These are phyloP conservation scores for Schizochytrium sp. DNA, from an alignment of 108 stramenopile genomes.

Conservation along the genomic window DNA sequence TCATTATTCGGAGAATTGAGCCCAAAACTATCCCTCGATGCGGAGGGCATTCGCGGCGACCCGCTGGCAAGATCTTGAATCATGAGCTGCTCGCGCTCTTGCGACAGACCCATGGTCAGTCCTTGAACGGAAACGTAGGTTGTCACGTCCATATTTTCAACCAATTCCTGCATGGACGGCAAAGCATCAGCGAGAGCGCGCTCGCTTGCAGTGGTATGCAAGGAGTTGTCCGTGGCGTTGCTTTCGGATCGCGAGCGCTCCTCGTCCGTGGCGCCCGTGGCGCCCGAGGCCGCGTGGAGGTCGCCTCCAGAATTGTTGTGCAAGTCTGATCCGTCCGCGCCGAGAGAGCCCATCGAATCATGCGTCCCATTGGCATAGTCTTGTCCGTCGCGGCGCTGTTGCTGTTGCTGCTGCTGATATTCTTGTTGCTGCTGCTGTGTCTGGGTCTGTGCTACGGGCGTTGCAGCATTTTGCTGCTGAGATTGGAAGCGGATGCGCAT, in stretches of 20 bases:
- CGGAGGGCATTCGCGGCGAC: background rate
- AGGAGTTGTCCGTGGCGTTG: background rate
- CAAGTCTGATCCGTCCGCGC: no score
- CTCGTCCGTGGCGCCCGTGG: no score
- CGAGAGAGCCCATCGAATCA: no score
- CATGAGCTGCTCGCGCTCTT: background rate
- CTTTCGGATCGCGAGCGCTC: background rate
- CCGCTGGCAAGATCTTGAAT: background rate
- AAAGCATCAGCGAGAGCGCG: background rate
- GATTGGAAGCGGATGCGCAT: background rate
- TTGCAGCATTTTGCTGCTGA: background rate
- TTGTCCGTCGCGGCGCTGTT: background rate
- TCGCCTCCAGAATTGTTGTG: background rate
- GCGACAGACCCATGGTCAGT: background rate
- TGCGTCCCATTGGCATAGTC: no score
- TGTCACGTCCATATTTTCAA: background rate
- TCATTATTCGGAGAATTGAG: background rate
- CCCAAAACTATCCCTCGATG: background rate
- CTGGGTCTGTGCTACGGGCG: no score
- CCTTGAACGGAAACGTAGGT: background rate
- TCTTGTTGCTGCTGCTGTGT: background rate
- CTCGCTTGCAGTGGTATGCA: background rate
- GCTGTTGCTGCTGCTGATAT: background rate
- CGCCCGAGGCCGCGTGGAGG: no score
- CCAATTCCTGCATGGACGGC: background rate